These are phyloP conservation scores for Fraxinus dipetala DNA, from an alignment of 305 asterid genomes.

Conservation along the genomic window DNA sequence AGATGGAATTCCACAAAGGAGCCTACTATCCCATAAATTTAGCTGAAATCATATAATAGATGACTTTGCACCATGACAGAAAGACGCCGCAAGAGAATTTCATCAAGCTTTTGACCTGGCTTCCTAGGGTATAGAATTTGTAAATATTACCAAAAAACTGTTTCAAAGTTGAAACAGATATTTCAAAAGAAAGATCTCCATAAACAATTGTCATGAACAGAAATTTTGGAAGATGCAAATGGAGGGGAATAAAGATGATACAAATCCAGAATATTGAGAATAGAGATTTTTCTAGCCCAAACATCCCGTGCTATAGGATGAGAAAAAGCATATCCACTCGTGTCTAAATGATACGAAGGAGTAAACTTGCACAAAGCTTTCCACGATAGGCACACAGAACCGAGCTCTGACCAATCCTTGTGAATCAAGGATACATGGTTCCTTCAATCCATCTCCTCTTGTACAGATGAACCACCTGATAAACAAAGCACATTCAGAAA, in stretches of 20 bases:
- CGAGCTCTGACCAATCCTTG: conserved; percentile 96
- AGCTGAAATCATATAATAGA: conserved; percentile 74
- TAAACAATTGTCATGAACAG: neutral
- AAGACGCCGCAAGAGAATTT: conserved; percentile 44
- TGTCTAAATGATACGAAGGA: conserved; percentile 73
- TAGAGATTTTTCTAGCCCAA: conserved; percentile 30
- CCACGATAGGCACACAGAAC: conserved; percentile 86
- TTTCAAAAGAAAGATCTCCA: conserved; percentile 14
- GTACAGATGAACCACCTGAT: conserved; percentile 75
- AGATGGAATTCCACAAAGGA: conserved; percentile 86
- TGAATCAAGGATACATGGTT: conserved; percentile 82
- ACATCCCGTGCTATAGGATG: conserved; percentile 79
- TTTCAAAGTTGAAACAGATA: conserved; percentile 4
- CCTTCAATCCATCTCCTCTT: conserved; percentile 88
- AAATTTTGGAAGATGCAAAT: neutral
- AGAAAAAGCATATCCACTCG: conserved; percentile 94
- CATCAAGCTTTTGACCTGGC: conserved; percentile 10
- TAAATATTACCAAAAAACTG: conserved; percentile 1
- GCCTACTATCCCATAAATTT: conserved; percentile 85
- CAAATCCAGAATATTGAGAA: neutral
- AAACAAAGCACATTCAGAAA: conserved; percentile 24
- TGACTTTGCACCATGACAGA: conserved; percentile 66
- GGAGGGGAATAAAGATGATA: neutral
- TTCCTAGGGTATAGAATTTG: neutral
- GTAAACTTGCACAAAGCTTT: conserved; percentile 73